Evolutionary conservation across 2,329 filamentous ascomycete species (phyloP).

Genomic region (Curvularia spicifera): DNA sequence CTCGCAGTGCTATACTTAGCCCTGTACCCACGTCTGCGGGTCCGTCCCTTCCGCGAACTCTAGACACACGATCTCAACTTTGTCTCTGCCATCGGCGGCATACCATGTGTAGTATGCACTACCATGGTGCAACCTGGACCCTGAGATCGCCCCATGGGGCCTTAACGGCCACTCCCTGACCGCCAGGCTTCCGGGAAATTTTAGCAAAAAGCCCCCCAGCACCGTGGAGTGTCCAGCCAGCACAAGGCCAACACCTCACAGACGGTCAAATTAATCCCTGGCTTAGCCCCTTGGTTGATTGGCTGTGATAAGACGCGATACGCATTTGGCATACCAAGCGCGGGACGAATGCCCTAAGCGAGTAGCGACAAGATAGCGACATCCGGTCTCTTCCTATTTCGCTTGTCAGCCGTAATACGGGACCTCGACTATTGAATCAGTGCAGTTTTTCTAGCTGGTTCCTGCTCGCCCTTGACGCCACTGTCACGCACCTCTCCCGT

Average conservation of each 20-base stretch:
- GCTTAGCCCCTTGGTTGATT: slow-evolving; percentile 1
- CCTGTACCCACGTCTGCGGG: background rate
- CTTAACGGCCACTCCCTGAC: background rate
- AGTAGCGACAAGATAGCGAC: slow-evolving; percentile 15
- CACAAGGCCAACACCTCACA: background rate
- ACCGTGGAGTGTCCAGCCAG: background rate
- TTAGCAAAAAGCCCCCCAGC: background rate
- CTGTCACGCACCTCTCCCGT: background rate
- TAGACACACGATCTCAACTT: background rate
- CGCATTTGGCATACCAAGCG: slow-evolving; percentile 16
- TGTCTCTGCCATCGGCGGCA: background rate
- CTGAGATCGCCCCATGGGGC: slow-evolving; percentile 1
- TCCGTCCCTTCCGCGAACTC: background rate
- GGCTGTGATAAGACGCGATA: slow-evolving; percentile 15
- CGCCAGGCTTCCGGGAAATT: background rate
- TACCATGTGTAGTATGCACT: background rate
- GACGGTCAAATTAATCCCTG: slow-evolving; percentile 7
- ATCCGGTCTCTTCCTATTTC: slow-evolving; percentile 7
- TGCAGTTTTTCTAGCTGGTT: slow-evolving; percentile 11
- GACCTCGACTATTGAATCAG: slow-evolving; percentile 12
- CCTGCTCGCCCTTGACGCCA: slow-evolving; percentile 3
- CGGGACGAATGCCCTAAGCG: slow-evolving; percentile 18
- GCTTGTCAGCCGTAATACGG: slow-evolving; percentile 14
- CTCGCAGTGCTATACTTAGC: slow-evolving; percentile 1
- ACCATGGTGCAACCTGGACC: background rate